Base-by-base conservation (phyloP, 1,284 basidiomycete species). In the Blastosporella zonata region DNA sequence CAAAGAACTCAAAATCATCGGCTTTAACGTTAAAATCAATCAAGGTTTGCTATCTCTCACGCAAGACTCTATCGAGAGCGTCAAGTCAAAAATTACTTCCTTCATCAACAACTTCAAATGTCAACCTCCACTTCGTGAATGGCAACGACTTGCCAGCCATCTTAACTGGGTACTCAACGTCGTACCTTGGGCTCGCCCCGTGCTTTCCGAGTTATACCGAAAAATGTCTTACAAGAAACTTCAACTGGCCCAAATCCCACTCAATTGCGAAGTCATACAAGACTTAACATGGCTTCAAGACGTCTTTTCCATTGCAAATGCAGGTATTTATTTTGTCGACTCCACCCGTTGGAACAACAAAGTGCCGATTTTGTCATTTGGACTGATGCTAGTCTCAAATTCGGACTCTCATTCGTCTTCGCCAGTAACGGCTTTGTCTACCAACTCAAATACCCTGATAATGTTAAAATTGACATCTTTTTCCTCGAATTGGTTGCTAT, bases 1-100 rank as follows among this genome's bases (percentile, higher is more conserved):
- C 1, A 34, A 20, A 3, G 22, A 28, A 10, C 42, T 65, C 6
- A 61, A 60, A 43, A 64, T 67, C 33, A 62, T 67, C 35, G 63
- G 63, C 2, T 65, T 65, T 46, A 63, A 52, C 47, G 53, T 65
- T 9, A 54, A 65, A 27, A 52, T 56, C 29, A 42, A 50, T 15
- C 4, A 29, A 0, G 59, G 58, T 1, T 47, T 52, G 5, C 61
- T 66, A 18, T 61, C 62, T 1, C 38, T 64, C 1, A 27, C 56
- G 2, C 47, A 56, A 1, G 37, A 54, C 0, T 61, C 59, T 7
- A 38, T 64, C n/a, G 5, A n/a, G 6, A 51, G 62, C 13, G 46
- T 66, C 2, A 41, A 58, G 0, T 25, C 9, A 2, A 48, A 50
- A 21, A 56, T 63, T 23, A 8, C 44, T 0, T 18, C 21, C 0